These are phyloP conservation scores for Aciculoconidium aculeatum DNA, from an alignment of 805 yeast genomes.

Conservation along the genomic window DNA sequence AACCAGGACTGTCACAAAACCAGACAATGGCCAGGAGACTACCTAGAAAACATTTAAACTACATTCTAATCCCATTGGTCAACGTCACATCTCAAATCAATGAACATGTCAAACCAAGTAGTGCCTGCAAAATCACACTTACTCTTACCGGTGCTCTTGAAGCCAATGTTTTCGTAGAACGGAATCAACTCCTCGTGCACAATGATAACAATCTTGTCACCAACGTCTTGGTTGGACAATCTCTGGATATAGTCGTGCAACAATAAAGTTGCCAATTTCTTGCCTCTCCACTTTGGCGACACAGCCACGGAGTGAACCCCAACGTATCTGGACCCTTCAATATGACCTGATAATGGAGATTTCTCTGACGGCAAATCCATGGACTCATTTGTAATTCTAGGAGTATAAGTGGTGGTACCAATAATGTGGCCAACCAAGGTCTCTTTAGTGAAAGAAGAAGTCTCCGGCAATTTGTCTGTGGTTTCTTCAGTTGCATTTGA, in stretches of 20 bases:
- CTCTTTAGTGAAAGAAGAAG: slow-evolving; percentile 50
- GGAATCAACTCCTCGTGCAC: slow-evolving; percentile 65
- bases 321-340: slow-evolving; percentile 65
- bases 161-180: slow-evolving; percentile 81
- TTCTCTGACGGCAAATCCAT: slow-evolving; percentile 53
- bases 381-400: slow-evolving; percentile 47
- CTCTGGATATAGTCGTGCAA: slow-evolving; percentile 89
- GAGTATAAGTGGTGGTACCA: slow-evolving; percentile 61
- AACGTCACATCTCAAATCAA: slow-evolving; percentile 40
- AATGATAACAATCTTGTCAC: slow-evolving; percentile 67
- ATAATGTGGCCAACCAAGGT: slow-evolving; percentile 73
- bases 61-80: too few species aligned
- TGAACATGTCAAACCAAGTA: slow-evolving; percentile 56
- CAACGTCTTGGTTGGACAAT: slow-evolving; percentile 80
- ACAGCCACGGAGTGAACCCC: slow-evolving; percentile 83
- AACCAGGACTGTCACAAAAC: too few species aligned
- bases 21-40: too few species aligned
- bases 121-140: slow-evolving; percentile 52
- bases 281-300: slow-evolving; percentile 71
- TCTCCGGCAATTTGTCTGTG: slow-evolving; percentile 37
- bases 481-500: slow-evolving; percentile 17
- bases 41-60: too few species aligned
- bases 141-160: slow-evolving; percentile 62
- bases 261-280: slow-evolving; percentile 75
- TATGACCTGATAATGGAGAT: slow-evolving; percentile 50